Base-by-base conservation (phyloP, 2,329 filamentous ascomycete species). In the Salinomyces thailandicus region DNA sequence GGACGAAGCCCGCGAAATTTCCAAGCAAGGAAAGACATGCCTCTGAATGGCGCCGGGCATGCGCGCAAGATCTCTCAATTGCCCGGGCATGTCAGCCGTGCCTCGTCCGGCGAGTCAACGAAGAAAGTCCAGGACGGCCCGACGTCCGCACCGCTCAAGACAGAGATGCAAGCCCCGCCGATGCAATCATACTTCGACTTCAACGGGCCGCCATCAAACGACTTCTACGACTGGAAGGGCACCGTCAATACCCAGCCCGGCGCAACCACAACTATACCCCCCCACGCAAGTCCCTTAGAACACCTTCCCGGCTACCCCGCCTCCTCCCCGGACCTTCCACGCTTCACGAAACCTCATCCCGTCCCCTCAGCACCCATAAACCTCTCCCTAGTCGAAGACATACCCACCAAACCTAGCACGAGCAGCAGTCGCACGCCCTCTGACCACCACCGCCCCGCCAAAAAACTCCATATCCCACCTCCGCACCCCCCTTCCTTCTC, bases 1-100 rank as follows among this genome's bases (percentile, higher is more conserved):
- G 89, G 89, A 22, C 76, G 89, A 51, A 95, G 87, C 60, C 89
- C 89, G 3, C 75, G 89, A 24, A 96, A 96, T 61, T 96, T 96
- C 60, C 86, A 93, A 60, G 82, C 86, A 7, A 74, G 89, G 35
- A 95, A 94, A 60, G 89, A 96, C 59, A 81, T 94, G 42, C 86
- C 89, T 2, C 71, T 96, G 31, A 73, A 85, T 36, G 84, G 83
- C 12, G 80, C 80, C 15, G 79, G 79, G 17, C 83, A 83, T 18
- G 72, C 81, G n/a, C 77, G 85, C 27, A 87, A 91, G 44, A 44
- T 44, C 1, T 52, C 51, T 6, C 46, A 50, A 19, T 28, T 50
- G 15, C 43, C 49, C 15, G 42, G 34, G 14, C 39, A 35, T 13
- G 30, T 36, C 9, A 47, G 38, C 28, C 48, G 51, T 27, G 42